Percentiles rank a stretch among this genome's conserved stretches.
Conservation (phyloP, 2,329 filamentous ascomycete genomes). For the Pseudocercospora ulei region DNA sequence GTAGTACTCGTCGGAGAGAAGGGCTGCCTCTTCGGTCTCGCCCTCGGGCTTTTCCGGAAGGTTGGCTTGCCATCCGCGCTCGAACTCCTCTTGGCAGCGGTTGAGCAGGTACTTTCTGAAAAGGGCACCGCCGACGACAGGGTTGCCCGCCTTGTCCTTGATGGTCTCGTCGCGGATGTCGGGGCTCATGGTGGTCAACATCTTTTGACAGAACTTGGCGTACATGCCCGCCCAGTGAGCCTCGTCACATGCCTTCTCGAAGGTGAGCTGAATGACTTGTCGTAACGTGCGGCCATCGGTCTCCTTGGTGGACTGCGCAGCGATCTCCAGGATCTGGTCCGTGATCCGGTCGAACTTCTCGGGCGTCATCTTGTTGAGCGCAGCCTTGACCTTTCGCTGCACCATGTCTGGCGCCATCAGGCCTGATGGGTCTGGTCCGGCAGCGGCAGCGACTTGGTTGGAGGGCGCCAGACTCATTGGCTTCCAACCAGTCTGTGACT, state of each 20-base stretch:
- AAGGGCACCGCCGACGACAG: constrained; percentile 82
- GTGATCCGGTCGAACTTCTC: constrained; percentile 97
- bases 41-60: constrained; percentile 64
- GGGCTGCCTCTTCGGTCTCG: constrained; percentile 61
- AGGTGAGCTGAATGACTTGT: constrained; percentile 96
- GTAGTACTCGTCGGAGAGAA: constrained; percentile 97
- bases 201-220: constrained; percentile 93
- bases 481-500: constrained; percentile 77
- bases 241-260: constrained; percentile 97
- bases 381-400: constrained; percentile 96
- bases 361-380: constrained; percentile 98
- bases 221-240: constrained; percentile 99
- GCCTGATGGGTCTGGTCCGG: constrained; percentile 40
- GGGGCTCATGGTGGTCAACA: constrained; percentile 88
- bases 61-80: constrained; percentile 91
- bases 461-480: constrained; percentile 55
- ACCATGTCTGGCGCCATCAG: constrained; percentile 84
- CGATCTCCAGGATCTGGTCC: constrained; percentile 84
- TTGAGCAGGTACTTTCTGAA: constrained; percentile 99
- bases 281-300: constrained; percentile 85
- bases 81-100: constrained; percentile 96
- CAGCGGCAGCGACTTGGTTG: constrained; percentile 40
- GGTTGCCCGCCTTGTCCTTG: constrained; percentile 75
- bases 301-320: constrained; percentile 91
- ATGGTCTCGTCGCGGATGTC: constrained; percentile 95